Base-by-base conservation (phyloP, 2,329 filamentous ascomycete genomes). In the Leptoxyphium fumago region DNA sequence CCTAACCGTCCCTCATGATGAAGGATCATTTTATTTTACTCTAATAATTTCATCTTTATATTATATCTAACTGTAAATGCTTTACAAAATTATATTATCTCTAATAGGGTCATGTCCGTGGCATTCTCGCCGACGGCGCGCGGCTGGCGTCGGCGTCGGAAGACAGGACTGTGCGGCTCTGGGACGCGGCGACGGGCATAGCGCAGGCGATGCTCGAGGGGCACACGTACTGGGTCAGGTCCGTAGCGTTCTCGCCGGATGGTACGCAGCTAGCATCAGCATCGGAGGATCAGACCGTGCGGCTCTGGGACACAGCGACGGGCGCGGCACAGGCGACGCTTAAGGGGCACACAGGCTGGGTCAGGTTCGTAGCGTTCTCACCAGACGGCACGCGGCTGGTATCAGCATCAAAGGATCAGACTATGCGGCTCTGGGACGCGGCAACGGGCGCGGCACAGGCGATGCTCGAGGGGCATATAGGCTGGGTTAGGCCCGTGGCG, bases 211-310 rank as follows among this genome's bases (percentile, higher is more conserved):
- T 79, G 2, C 94, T 95, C 56, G 70, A 80, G 32, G 91, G 91
- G 11, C 91, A 98, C 63, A 73, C 77, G 44, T 91, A 98, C 64
- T 98, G 98, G 61, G 89, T 96, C 50, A 80, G 91, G 50, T 80
- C 77, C 50, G 91, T 86, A 46, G 75, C 76, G 42, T 98, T 93
- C 64, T 81, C 96, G 74, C 84, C 87, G 2, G 72, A 72, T n/a
- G 78, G 81, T 59, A 74, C 68, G 26, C 81, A 82, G 45, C 74
- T 94, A 61, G 61, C 96, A 13, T 93, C 86, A 9, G 91, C 91
- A 41, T 88, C 84, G 64, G 98, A 98, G 67, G 91, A 98, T 64
- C 78, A 85, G 48, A 95, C 88, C 1, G 89, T 96, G 42, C 80
- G 84, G 50, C 66, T 98, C 17, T 98, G 91, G 91, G 91, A 98